Evolutionary conservation across 169 alveolate species (phyloP), one percentile per base, ranked within the genome.

Genomic region (Cryptosporidium parvum): DNA sequence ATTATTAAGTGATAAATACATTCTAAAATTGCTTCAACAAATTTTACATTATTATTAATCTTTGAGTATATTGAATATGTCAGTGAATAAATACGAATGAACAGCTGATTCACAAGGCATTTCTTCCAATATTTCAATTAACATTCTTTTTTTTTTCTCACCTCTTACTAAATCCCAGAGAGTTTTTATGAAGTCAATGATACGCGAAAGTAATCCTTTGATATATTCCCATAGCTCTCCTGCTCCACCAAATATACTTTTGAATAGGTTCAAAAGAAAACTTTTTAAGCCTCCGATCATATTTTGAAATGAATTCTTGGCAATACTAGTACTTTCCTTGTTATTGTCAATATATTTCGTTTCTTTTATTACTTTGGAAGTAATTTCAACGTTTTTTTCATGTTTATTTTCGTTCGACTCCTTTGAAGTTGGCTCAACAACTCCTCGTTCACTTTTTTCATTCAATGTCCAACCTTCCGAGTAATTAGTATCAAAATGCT

Each of bases 241-340:
- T 45, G 89, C 89, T 29, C 80, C 89, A 7, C 89, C 89, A 65
- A 80, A 65, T 29, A 80, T 58, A 65, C 72, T 80, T 9, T 59
- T 80, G 42, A 80, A 80, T 23, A 80, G 14, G 37, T 80, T 59
- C 26, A 80, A 44, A 26, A 80, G 75, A 39, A 80, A 80, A 44
- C 75, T 42, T 31, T 80, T 80, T 59, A 80, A 23, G n/a, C 89
- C 89, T 26, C 89, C 75, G 10, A 80, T 65, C 89, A 80, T 80
- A 62, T 65, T 53, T 80, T 80, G 89, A 80, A 80, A 80, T 9
- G 89, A 59, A 39, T 62, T 59, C 26, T 80, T 80, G 31, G 53
- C 69, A 52, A 29, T 39, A 6, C 8, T 56, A 23, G 67, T 8
- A 56, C 8, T 56, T 12, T 56, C 67, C 18, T 56, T 56, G 16